phyloP scores from a whole-genome alignment of 441 rosid species.

The Raphanus hybrid region DNA sequence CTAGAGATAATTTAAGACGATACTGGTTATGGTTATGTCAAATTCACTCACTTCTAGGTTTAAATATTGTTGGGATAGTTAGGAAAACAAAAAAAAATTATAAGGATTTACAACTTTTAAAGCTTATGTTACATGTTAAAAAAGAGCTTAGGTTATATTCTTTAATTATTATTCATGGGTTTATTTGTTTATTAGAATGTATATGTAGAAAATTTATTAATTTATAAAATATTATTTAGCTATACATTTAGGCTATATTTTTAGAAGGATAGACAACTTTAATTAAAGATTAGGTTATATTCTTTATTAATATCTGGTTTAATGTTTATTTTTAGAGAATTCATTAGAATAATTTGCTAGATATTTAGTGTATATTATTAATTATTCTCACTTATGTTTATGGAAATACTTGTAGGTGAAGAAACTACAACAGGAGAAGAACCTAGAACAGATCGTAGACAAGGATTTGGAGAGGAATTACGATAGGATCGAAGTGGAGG shows the following conservation, averaged over 20 bases:
- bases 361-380: not conserved
- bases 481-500: constrained; percentile 83
- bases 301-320: not conserved
- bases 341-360: not conserved
- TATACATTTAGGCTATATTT: not conserved
- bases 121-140: not conserved
- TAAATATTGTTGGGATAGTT: not conserved
- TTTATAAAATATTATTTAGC: not conserved
- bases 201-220: no score
- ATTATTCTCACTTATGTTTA: not conserved
- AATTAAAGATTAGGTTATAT: not conserved
- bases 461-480: constrained; percentile 77
- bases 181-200: not conserved
- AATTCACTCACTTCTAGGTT: not conserved
- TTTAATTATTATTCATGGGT: not conserved
- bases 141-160: not conserved
- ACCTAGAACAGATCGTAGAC: constrained; percentile 77
- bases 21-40: not conserved
- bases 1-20: not conserved
- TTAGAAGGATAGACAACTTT: not conserved
- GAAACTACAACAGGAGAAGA: constrained; percentile 86
- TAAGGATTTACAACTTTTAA: not conserved
- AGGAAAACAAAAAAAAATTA: not conserved
- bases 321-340: not conserved
- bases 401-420: constrained; percentile 57